Evolutionary conservation across 2,329 filamentous ascomycete species (phyloP).

Genomic region (Phyllosticta paracitricarpa): DNA sequence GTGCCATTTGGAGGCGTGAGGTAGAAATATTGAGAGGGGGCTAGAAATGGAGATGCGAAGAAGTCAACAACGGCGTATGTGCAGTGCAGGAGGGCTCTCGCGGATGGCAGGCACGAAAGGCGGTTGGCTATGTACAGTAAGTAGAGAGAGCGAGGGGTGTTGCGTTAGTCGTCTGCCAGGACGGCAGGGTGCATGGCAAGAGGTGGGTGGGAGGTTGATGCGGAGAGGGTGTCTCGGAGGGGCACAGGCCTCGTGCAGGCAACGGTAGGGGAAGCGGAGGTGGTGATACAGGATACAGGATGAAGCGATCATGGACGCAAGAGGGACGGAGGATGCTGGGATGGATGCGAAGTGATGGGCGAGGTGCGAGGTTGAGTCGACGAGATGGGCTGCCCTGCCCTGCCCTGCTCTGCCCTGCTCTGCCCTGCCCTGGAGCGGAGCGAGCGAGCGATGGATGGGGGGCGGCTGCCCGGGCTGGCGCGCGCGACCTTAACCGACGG

Average conservation of each 20-base stretch:
- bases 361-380: too few relatives aligned
- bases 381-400: too few relatives aligned
- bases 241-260: neutral
- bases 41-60: slow-evolving; percentile 9
- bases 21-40: neutral
- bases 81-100: slow-evolving; percentile 8
- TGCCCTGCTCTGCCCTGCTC: too few relatives aligned
- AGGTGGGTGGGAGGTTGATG: slow-evolving; percentile 2
- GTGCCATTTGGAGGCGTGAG: neutral
- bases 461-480: too few relatives aligned
- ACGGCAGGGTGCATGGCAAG: slow-evolving; percentile 10
- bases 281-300: slow-evolving; percentile 1
- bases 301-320: neutral
- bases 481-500: too few relatives aligned
- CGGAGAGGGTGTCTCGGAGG: slow-evolving; percentile 8
- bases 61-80: slow-evolving; percentile 11
- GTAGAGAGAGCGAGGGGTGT: slow-evolving; percentile 1
- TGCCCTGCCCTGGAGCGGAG: too few relatives aligned
- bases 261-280: neutral
- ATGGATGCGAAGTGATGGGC: too few relatives aligned
- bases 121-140: slow-evolving; percentile 9
- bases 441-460: too few relatives aligned
- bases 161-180: slow-evolving; percentile 8
- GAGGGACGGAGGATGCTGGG: neutral
- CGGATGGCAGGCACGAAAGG: slow-evolving; percentile 3